Conservation (phyloP, 2,329 filamentous ascomycete genomes). For the Eurotiales sp. region DNA sequence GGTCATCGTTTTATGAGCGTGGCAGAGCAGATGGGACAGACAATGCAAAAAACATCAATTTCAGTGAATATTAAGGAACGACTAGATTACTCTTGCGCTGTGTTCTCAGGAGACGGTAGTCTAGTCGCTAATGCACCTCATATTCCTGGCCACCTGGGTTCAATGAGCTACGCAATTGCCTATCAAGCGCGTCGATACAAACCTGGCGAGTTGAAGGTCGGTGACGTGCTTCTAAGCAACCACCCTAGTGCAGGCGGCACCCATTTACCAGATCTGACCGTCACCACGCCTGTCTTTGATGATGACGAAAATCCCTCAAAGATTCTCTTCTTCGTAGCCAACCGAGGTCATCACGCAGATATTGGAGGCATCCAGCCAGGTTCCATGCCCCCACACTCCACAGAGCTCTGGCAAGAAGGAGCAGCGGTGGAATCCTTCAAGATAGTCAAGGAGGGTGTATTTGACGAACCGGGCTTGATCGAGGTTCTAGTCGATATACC, state of each 20-base stretch:
- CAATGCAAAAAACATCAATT: slow-evolving; percentile 54
- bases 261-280: slow-evolving; percentile 77
- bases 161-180: slow-evolving; percentile 78
- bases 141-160: slow-evolving; percentile 67
- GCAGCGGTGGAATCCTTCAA: slow-evolving; percentile 49
- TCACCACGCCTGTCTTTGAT: slow-evolving; percentile 74
- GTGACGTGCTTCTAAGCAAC: slow-evolving; percentile 79
- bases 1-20: slow-evolving; percentile 58
- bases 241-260: slow-evolving; percentile 82
- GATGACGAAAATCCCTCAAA: slow-evolving; percentile 52
- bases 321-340: slow-evolving; percentile 79
- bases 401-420: slow-evolving; percentile 46
- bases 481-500: slow-evolving; percentile 70
- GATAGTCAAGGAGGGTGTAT: slow-evolving; percentile 70
- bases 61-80: slow-evolving; percentile 77
- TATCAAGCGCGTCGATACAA: slow-evolving; percentile 71
- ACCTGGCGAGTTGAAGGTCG: slow-evolving; percentile 70
- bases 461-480: slow-evolving; percentile 72
- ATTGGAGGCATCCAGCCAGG: slow-evolving; percentile 79
- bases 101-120: slow-evolving; percentile 72
- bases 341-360: slow-evolving; percentile 75
- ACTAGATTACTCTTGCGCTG: slow-evolving; percentile 76
- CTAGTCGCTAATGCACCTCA: slow-evolving; percentile 50
- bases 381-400: slow-evolving; percentile 66
- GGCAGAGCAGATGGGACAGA: slow-evolving; percentile 57